A percentile compares a stretch with the other conserved stretches of the same genome.
Evolutionary conservation across 495 filamentous ascomycete species (phyloP).

Genomic region (Extremus antarcticus): DNA sequence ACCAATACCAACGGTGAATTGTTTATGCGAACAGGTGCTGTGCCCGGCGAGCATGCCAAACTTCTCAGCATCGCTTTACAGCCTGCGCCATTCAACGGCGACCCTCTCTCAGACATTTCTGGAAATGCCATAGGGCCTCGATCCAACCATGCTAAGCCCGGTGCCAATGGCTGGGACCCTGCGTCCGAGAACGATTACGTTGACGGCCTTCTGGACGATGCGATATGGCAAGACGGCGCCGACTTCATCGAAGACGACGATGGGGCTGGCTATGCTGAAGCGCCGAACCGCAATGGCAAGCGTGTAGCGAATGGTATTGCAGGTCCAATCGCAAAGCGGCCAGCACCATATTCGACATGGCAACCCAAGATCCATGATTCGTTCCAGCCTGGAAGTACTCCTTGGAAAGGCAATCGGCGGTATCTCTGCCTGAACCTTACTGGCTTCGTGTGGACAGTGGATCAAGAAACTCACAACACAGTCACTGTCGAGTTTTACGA

Average conservation of each 20-base stretch:
- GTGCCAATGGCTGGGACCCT: neutral
- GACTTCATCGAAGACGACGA: constrained; percentile 94
- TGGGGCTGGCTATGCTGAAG: constrained; percentile 74
- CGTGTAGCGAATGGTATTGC: constrained; percentile 41
- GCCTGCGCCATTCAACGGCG: constrained; percentile 75
- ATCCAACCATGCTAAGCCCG: constrained; percentile 40
- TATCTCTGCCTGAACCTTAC: constrained; percentile 90
- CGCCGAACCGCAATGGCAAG: constrained; percentile 51
- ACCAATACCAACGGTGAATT: constrained; percentile 84
- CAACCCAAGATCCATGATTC: constrained; percentile 64
- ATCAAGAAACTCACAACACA: constrained; percentile 88
- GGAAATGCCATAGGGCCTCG: constrained; percentile 48
- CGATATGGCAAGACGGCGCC: constrained; percentile 36
- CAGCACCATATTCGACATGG: constrained; percentile 37
- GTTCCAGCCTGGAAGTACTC: constrained; percentile 89
- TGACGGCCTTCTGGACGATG: constrained; percentile 48
- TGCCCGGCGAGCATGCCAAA: constrained; percentile 51
- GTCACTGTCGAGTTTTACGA: constrained; percentile 98
- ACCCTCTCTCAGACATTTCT: constrained; percentile 61
- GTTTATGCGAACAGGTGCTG: constrained; percentile 73
- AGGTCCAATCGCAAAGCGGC: constrained; percentile 51
- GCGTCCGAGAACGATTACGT: constrained; percentile 40
- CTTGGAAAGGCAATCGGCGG: constrained; percentile 85
- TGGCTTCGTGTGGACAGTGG: constrained; percentile 92
- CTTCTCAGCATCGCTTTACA: constrained; percentile 53